Conservation (phyloP, 2,329 filamentous ascomycete genomes). For the Penicillium glabrum region DNA sequence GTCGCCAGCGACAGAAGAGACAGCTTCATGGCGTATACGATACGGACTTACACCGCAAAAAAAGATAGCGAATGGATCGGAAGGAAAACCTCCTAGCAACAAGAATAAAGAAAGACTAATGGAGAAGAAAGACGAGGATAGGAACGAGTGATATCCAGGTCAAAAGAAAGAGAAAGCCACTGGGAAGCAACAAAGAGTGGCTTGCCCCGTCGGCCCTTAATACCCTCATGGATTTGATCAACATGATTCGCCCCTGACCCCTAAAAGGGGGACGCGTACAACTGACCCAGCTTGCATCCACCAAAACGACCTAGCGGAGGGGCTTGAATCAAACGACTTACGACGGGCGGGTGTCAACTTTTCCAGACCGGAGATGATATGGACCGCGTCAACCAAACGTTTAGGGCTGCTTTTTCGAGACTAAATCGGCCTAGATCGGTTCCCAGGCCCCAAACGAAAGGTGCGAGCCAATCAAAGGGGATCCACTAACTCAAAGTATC, state of each 20-base stretch:
- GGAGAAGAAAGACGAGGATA: neutral
- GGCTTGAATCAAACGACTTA: neutral
- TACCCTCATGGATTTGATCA: constrained; percentile 4
- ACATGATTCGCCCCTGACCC: constrained; percentile 16
- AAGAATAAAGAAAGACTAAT: neutral
- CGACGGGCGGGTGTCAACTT: constrained; percentile 13
- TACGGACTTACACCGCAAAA: neutral
- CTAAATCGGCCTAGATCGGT: constrained; percentile 9
- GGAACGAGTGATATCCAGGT: constrained; percentile 14
- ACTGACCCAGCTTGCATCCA: constrained; percentile 13
- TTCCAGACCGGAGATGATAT: constrained; percentile 11
- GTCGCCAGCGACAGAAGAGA: constrained; percentile 51
- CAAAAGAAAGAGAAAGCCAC: constrained; percentile 2
- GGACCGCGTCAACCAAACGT: constrained; percentile 16
- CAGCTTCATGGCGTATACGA: constrained; percentile 47
- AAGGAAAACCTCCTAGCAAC: constrained; percentile 2
- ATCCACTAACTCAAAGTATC: constrained; percentile 12
- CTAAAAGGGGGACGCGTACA: constrained; percentile 16
- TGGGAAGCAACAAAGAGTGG: constrained; percentile 7
- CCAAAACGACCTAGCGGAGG: neutral
- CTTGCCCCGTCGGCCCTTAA: constrained; percentile 16
- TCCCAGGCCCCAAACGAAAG: constrained; percentile 8
- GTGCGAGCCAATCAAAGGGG: neutral
- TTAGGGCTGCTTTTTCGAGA: neutral
- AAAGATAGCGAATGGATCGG: constrained; percentile 16